These are phyloP conservation scores for Spathaspora hagerdaliae DNA, from an alignment of 805 yeast genomes.

Conservation along the genomic window DNA sequence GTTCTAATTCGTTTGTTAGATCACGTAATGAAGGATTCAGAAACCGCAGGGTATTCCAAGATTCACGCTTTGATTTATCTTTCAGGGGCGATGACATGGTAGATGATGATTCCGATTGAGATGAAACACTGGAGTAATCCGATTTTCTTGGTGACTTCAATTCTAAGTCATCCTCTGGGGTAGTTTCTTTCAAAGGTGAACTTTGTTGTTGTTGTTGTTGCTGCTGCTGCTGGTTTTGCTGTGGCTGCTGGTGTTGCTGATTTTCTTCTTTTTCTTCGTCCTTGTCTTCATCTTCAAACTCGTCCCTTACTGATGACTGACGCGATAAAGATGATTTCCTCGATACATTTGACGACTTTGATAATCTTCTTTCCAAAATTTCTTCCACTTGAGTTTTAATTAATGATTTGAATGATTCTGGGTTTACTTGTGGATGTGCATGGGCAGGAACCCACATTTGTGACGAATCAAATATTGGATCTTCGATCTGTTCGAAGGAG, in stretches of 20 bases:
- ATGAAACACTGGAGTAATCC: constrained; percentile 5
- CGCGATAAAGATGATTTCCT: constrained; percentile 10
- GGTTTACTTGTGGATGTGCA: constrained; percentile 92
- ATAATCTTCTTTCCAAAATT: constrained; percentile 33
- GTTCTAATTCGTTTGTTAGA: constrained; percentile 71
- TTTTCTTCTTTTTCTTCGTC: too few species aligned
- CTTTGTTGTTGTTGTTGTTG: not conserved
- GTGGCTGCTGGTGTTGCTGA: not conserved
- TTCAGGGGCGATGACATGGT: constrained; percentile 6
- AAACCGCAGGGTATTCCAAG: constrained; percentile 12
- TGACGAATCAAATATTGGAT: constrained; percentile 6
- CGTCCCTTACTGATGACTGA: constrained; percentile 2
- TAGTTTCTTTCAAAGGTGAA: not conserved
- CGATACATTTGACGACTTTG: constrained; percentile 19
- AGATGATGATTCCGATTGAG: constrained; percentile 2
- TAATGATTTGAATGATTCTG: constrained; percentile 73
- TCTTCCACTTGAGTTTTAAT: constrained; percentile 58
- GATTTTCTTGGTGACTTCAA: constrained; percentile 7
- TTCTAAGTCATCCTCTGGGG: not conserved
- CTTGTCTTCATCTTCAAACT: not conserved
- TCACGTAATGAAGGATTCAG: constrained; percentile 64
- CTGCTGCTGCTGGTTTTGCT: not conserved
- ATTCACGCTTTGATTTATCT: constrained; percentile 6
- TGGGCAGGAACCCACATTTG: constrained; percentile 92
- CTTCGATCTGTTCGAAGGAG: constrained; percentile 12